Evolutionary conservation across 2,329 filamentous ascomycete genomes (phyloP).

Genomic region (Dothiorella sarmentorum): DNA sequence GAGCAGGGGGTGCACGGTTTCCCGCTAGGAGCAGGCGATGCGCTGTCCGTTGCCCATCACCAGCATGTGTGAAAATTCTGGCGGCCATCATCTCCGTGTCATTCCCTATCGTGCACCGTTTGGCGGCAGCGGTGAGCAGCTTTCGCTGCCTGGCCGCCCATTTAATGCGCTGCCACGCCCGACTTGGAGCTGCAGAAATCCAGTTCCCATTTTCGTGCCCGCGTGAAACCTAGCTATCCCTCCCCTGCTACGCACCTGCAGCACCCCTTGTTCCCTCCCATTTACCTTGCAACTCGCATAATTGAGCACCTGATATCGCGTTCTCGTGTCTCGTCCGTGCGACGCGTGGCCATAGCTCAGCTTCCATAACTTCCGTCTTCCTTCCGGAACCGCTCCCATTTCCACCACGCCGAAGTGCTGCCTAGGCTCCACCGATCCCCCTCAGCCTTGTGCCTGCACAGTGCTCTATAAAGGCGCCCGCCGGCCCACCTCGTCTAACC

Average conservation of each 20-base stretch:
- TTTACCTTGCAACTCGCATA: conserved; percentile 27
- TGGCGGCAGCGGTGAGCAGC: conserved; percentile 7
- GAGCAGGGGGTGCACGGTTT: neutral
- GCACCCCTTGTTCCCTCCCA: conserved; percentile 20
- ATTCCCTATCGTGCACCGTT: neutral
- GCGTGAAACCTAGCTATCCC: conserved; percentile 11
- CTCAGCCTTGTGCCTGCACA: too few relatives aligned
- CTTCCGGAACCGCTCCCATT: conserved; percentile 3
- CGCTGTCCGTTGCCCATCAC: conserved; percentile 12
- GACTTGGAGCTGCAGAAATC: conserved; percentile 1
- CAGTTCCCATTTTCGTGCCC: conserved; percentile 2
- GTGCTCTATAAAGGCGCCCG: conserved; percentile 13
- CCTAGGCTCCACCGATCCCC: too few relatives aligned
- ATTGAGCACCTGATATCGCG: conserved; percentile 37
- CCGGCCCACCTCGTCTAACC: neutral
- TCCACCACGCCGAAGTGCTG: conserved; percentile 14
- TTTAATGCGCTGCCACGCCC: conserved; percentile 10
- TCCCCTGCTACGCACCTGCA: conserved; percentile 6
- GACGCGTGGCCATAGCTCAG: conserved; percentile 13
- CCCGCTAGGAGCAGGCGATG: conserved; percentile 9
- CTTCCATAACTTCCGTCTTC: neutral
- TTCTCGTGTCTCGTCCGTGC: conserved; percentile 25
- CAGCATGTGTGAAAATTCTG: conserved; percentile 15
- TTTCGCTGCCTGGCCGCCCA: neutral
- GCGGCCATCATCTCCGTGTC: conserved; percentile 15